phyloP scores from a whole-genome alignment of 148 eudicot species.

The Camellia sinensis region DNA sequence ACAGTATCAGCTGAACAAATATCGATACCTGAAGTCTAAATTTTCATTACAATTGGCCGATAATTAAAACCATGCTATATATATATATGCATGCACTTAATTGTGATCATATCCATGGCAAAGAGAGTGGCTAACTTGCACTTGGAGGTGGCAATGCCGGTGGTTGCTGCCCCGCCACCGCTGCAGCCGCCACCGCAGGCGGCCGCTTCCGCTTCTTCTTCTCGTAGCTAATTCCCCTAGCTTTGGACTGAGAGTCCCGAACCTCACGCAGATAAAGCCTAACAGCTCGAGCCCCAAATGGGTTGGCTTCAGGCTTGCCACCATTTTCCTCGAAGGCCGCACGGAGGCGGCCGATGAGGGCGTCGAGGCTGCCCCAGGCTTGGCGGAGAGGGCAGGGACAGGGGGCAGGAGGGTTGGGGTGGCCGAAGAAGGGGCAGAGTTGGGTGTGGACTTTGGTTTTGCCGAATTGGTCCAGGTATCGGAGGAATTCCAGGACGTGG shows the following conservation, averaged over 20 bases:
- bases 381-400: conserved; percentile 68
- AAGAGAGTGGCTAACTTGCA: conserved; percentile 4
- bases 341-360: conserved; percentile 59
- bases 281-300: conserved; percentile 62
- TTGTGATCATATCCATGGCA: not conserved
- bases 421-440: conserved; percentile 57
- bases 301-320: conserved; percentile 54
- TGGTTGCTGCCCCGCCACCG: not conserved
- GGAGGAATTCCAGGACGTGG: conserved; percentile 59
- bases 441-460: conserved; percentile 58
- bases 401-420: conserved; percentile 62
- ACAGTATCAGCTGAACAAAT: no score
- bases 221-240: conserved; percentile 59
- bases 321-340: conserved; percentile 72
- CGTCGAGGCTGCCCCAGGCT: conserved; percentile 76
- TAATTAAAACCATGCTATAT: no score
- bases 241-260: conserved; percentile 56
- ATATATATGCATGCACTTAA: not conserved
- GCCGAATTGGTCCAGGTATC: conserved; percentile 63
- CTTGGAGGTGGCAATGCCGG: conserved; percentile 11
- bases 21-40: no score
- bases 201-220: conserved; percentile 63
- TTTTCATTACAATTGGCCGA: no score
- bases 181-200: not conserved
- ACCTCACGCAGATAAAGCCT: conserved; percentile 57